Percentiles rank a stretch among this genome's conserved stretches.
Evolutionary conservation across 78 protist species (phyloP).

Genomic region (Speleostelium caveatum): DNA sequence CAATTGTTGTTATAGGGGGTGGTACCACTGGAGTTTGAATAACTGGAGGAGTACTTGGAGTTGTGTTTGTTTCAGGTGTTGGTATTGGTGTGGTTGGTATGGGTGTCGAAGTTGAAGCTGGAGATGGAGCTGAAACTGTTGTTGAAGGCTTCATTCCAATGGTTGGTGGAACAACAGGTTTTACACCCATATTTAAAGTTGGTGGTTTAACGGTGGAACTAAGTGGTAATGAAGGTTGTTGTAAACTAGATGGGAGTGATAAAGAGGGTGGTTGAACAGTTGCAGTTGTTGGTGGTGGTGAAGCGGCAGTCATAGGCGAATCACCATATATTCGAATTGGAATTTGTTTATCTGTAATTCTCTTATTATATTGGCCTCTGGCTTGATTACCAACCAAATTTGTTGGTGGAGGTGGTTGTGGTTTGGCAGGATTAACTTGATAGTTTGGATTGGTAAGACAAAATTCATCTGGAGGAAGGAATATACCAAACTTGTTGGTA

Average conservation of each 20-base stretch:
- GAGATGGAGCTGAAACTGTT: not conserved
- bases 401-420: not conserved
- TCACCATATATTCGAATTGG: conserved; percentile 25
- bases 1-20: not conserved
- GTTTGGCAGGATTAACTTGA: conserved; percentile 65
- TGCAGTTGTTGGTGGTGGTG: not conserved
- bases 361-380: conserved; percentile 63
- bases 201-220: not conserved
- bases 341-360: conserved; percentile 53
- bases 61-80: not conserved
- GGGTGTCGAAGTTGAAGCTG: not conserved
- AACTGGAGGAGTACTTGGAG: too few species aligned
- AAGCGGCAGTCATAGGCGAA: not conserved
- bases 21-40: too few species aligned
- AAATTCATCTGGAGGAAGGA: conserved; percentile 70
- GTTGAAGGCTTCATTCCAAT: not conserved
- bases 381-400: conserved; percentile 9
- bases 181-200: too few species aligned
- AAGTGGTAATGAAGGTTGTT: not conserved
- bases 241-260: not conserved
- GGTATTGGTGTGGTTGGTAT: not conserved
- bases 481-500: conserved; percentile 63
- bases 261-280: not conserved
- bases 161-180: conserved; percentile 1
- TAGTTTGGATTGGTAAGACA: conserved; percentile 70